A percentile compares a stretch with the other conserved stretches of the same genome.
Conservation (phyloP, 2,329 filamentous ascomycete genomes). For the Fusarium tupiense region DNA sequence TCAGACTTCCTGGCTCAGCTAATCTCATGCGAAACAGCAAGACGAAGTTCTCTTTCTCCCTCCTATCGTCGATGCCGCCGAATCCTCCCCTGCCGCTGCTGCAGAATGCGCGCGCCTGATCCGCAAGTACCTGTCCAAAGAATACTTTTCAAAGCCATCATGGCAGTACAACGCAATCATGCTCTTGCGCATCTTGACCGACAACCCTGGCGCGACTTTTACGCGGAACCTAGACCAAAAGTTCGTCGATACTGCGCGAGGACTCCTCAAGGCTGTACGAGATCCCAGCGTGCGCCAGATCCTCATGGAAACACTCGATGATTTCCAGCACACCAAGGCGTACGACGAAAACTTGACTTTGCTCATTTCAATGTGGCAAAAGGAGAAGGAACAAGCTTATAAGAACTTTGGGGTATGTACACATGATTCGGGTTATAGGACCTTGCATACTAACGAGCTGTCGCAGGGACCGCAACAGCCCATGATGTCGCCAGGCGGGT, state of each 20-base stretch:
- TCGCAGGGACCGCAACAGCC: slow-evolving; percentile 35
- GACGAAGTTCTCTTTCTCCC: slow-evolving; percentile 94
- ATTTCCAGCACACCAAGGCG: slow-evolving; percentile 76
- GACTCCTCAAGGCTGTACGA: slow-evolving; percentile 74
- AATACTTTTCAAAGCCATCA: slow-evolving; percentile 71
- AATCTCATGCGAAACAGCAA: slow-evolving; percentile 60
- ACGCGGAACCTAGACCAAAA: slow-evolving; percentile 90
- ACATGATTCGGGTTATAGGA: neutral
- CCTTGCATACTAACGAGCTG: slow-evolving; percentile 16
- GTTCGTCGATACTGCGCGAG: slow-evolving; percentile 80
- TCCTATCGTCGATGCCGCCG: slow-evolving; percentile 91
- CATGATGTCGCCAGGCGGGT: slow-evolving; percentile 21
- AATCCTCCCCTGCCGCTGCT: slow-evolving; percentile 88
- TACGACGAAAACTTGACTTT: slow-evolving; percentile 77
- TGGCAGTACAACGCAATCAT: slow-evolving; percentile 97
- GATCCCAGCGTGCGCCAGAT: slow-evolving; percentile 86
- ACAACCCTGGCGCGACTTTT: slow-evolving; percentile 91
- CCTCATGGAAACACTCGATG: slow-evolving; percentile 84
- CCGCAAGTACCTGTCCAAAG: slow-evolving; percentile 81
- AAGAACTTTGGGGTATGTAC: slow-evolving; percentile 61
- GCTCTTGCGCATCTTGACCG: slow-evolving; percentile 89
- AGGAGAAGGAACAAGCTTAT: slow-evolving; percentile 77
- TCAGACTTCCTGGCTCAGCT: neutral
- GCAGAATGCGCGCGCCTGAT: slow-evolving; percentile 83
- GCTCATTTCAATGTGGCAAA: slow-evolving; percentile 88